Conservation (phyloP, 305 asterid species). For the Plantago coronopus region DNA sequence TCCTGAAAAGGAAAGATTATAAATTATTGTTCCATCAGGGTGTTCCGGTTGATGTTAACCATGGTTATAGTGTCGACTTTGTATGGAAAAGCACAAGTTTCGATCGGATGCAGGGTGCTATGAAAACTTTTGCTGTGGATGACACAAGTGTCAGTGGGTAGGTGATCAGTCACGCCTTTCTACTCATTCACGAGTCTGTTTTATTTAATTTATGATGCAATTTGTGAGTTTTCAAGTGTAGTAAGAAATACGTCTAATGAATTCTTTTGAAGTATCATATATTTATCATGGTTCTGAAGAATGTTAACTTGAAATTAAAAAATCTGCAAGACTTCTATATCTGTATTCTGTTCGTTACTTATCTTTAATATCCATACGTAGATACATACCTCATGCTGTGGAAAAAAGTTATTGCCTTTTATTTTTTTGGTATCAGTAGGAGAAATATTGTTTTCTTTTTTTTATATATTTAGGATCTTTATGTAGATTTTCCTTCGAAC, state of each 20-base stretch:
- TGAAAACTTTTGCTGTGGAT: slow-evolving; percentile 99
- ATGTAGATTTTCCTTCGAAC: slow-evolving; percentile 13
- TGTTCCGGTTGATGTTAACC: slow-evolving; percentile 84
- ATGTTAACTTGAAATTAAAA: slow-evolving; percentile 1
- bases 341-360: neutral
- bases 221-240: neutral
- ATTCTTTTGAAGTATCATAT: neutral
- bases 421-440: neutral
- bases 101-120: slow-evolving; percentile 99
- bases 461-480: slow-evolving; percentile 8
- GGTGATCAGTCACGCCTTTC: slow-evolving; percentile 34
- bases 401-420: neutral
- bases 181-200: neutral
- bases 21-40: slow-evolving; percentile 54
- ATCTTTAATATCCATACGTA: too few species aligned
- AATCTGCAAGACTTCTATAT: neutral
- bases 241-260: neutral
- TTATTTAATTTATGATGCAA: neutral
- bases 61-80: slow-evolving; percentile 95
- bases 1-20: slow-evolving; percentile 13
- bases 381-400: too few species aligned
- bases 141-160: slow-evolving; percentile 99
- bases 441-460: too few species aligned
- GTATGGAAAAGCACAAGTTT: slow-evolving; percentile 99
- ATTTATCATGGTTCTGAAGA: slow-evolving; percentile 1